Percentiles rank a stretch among this genome's conserved stretches.
Evolutionary conservation across 148 eudicot species (phyloP).

Genomic region (Mesembryanthemum crystallinum): DNA sequence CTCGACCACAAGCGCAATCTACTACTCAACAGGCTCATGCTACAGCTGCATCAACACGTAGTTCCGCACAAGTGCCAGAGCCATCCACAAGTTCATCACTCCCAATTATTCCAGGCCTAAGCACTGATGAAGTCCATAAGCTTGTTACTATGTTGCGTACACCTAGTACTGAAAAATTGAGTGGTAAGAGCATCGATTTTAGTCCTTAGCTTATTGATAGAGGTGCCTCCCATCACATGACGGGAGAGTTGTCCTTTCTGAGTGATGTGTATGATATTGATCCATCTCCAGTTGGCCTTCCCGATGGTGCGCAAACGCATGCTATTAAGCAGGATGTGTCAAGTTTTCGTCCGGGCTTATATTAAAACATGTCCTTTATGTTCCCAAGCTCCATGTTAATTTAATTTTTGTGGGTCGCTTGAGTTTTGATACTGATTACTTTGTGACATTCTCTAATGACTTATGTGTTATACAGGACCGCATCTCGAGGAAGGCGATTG

Average conservation of each 20-base stretch:
- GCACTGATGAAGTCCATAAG: too few species aligned
- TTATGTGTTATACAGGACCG: slow-evolving; percentile 2
- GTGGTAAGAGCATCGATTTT: background rate
- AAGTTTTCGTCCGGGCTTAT: background rate
- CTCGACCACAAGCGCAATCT: too few species aligned
- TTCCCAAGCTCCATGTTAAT: background rate
- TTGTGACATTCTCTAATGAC: background rate
- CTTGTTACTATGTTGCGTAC: too few species aligned
- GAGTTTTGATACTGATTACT: background rate
- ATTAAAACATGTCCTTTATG: background rate
- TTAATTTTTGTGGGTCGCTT: background rate
- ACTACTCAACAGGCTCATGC: too few species aligned
- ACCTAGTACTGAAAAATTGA: too few species aligned
- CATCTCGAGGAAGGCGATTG: background rate
- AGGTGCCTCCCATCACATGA: background rate
- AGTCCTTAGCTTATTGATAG: background rate
- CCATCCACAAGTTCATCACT: too few species aligned
- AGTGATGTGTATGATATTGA: background rate
- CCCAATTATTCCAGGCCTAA: too few species aligned
- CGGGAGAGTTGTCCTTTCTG: background rate
- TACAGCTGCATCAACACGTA: too few species aligned
- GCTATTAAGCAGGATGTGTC: background rate
- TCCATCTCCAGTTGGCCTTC: background rate
- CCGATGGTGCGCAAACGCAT: background rate
- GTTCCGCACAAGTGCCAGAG: too few species aligned